Conservation (phyloP, 1,284 basidiomycete species). For the Serendipita sp. region DNA sequence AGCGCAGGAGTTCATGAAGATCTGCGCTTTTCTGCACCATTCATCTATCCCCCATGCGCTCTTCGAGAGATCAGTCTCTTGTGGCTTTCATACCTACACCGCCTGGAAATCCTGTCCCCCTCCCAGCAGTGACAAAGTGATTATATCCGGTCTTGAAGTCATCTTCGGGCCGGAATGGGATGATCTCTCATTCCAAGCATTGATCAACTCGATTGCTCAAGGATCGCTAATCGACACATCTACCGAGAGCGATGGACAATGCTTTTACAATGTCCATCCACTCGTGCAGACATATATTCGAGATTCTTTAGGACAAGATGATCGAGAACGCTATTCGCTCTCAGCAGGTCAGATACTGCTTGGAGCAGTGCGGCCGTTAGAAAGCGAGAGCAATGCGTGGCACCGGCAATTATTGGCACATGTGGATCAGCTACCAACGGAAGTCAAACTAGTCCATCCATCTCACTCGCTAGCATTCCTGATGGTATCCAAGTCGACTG, state of each 20-base stretch:
- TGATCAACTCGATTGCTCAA: neutral
- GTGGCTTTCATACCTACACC: neutral
- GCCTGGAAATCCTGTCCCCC: neutral
- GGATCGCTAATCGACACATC: neutral
- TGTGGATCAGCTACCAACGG: neutral
- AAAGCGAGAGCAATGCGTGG: neutral
- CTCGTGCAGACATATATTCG: neutral
- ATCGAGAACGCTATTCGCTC: neutral
- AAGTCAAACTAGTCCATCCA: neutral
- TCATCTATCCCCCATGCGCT: neutral
- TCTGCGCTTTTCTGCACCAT: neutral
- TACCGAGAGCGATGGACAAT: neutral
- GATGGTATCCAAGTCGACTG: too few relatives aligned
- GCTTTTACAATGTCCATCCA: neutral
- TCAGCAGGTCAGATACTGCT: neutral
- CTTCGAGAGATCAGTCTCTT: neutral
- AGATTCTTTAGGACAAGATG: neutral
- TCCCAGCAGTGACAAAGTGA: neutral
- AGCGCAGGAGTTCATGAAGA: neutral
- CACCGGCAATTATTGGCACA: neutral
- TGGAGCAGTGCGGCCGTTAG: neutral
- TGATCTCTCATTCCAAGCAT: neutral
- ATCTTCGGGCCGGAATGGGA: neutral
- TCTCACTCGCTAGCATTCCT: too few relatives aligned
- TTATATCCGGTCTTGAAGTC: neutral